These are phyloP conservation scores for Termitomyces sp. DNA, from an alignment of 768 basidiomycete genomes.

Conservation along the genomic window DNA sequence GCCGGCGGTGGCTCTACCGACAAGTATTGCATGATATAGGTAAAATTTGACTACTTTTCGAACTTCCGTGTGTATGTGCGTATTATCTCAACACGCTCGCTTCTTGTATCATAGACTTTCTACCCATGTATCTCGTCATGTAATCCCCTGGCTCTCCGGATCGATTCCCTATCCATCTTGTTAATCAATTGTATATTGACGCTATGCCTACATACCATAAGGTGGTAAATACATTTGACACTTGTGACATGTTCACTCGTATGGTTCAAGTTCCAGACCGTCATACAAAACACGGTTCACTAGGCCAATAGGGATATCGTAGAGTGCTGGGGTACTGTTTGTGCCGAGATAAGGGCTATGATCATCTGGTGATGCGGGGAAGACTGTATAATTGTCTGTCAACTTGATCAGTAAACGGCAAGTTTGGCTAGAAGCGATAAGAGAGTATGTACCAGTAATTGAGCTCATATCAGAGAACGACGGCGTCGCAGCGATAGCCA, in stretches of 20 bases:
- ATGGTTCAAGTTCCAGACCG: background rate
- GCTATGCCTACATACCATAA: background rate
- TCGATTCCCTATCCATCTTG: background rate
- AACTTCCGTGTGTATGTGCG: background rate
- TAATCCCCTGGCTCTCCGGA: too few relatives aligned
- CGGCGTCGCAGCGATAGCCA: conserved; percentile 72
- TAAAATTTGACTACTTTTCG: background rate
- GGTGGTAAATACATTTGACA: background rate
- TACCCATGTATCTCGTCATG: background rate
- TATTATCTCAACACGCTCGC: background rate
- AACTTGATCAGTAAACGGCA: conserved; percentile 8
- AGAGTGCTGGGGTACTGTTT: conserved; percentile 55
- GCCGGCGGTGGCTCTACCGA: conserved; percentile 4
- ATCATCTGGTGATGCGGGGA: conserved; percentile 36
- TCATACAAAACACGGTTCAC: conserved; percentile 73
- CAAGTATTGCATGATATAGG: background rate
- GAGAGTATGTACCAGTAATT: conserved; percentile 55
- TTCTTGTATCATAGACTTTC: background rate
- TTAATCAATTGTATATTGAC: background rate
- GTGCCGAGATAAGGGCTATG: conserved; percentile 46
- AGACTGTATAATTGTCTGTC: conserved; percentile 53
- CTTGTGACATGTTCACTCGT: background rate
- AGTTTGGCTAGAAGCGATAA: background rate
- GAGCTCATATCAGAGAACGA: conserved; percentile 61
- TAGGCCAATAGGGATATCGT: conserved; percentile 79